Conservation (phyloP, 2,329 filamentous ascomycete genomes). For the Ampelomyces quisqualis region DNA sequence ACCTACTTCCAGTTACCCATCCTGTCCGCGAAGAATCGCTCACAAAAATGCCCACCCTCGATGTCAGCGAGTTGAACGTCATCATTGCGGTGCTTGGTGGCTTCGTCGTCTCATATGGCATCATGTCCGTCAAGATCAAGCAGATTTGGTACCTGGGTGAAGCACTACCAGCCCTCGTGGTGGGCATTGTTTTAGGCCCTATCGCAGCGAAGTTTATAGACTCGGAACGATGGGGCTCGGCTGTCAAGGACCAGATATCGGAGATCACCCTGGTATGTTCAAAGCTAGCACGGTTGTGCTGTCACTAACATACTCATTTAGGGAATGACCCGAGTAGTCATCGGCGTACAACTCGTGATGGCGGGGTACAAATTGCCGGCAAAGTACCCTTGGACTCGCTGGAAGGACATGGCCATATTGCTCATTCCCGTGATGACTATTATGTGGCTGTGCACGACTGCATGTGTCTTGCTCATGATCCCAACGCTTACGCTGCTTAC, state of each 20-base stretch:
- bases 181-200: conserved; percentile 59
- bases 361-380: conserved; percentile 63
- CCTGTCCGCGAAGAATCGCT: background rate
- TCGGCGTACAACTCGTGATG: conserved; percentile 64
- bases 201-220: conserved; percentile 57
- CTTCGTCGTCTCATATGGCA: conserved; percentile 53
- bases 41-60: conserved; percentile 49
- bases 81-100: conserved; percentile 51
- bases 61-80: conserved; percentile 57
- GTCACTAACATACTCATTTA: conserved; percentile 12
- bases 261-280: conserved; percentile 47
- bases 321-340: conserved; percentile 60
- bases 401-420: conserved; percentile 57
- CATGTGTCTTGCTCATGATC: conserved; percentile 57
- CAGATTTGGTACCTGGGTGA: conserved; percentile 57
- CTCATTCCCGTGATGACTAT: conserved; percentile 62
- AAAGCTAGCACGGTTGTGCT: background rate
- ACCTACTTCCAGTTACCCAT: no score
- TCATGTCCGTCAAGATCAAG: conserved; percentile 57
- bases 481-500: conserved; percentile 54
- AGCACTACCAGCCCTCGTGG: conserved; percentile 52
- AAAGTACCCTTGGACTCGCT: conserved; percentile 54
- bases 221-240: conserved; percentile 43
- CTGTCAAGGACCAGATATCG: conserved; percentile 35
- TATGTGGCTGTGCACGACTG: conserved; percentile 62